Conservation (phyloP, 2,329 filamentous ascomycete species). For the Gnomoniopsis sp. region DNA sequence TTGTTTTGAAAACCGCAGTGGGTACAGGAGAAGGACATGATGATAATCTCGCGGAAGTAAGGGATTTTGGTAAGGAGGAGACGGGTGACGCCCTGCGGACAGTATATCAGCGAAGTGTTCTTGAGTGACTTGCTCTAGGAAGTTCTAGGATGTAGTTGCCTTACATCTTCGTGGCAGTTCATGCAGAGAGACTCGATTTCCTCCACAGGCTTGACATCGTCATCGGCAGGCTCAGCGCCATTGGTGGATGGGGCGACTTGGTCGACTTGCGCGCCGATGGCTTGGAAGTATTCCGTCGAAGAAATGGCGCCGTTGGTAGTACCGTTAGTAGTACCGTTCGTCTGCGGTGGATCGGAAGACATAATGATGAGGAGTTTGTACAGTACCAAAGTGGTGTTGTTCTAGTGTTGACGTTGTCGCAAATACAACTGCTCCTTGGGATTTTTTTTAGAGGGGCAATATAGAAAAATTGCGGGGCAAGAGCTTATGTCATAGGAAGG, state of each 20-base stretch:
- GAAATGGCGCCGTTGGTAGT: slow-evolving; percentile 30
- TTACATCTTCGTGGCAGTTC: slow-evolving; percentile 78
- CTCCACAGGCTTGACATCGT: slow-evolving; percentile 57
- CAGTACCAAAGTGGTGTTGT: background rate
- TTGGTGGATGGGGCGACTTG: slow-evolving; percentile 41
- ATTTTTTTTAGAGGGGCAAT: slow-evolving; percentile 41
- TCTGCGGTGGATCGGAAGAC: slow-evolving; percentile 30
- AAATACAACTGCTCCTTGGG: too few species aligned
- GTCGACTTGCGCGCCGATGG: slow-evolving; percentile 60
- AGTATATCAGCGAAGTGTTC: background rate
- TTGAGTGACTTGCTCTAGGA: background rate
- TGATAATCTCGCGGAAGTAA: slow-evolving; percentile 94
- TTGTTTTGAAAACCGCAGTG: slow-evolving; percentile 89
- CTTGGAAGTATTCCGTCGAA: slow-evolving; percentile 55
- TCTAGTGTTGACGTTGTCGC: slow-evolving; percentile 13
- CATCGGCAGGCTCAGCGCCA: slow-evolving; percentile 32
- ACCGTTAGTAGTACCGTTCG: slow-evolving; percentile 25
- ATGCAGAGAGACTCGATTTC: slow-evolving; percentile 79
- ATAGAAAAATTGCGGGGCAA: slow-evolving; percentile 32
- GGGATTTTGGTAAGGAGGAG: slow-evolving; percentile 90
- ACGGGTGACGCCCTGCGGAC: slow-evolving; percentile 69
- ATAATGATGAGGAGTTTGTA: background rate
- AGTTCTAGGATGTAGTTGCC: slow-evolving; percentile 19
- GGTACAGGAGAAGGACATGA: slow-evolving; percentile 94
- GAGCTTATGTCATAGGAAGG: slow-evolving; percentile 32